phyloP scores from a whole-genome alignment of 306 rosid genomes.

The Quercus dentata region DNA sequence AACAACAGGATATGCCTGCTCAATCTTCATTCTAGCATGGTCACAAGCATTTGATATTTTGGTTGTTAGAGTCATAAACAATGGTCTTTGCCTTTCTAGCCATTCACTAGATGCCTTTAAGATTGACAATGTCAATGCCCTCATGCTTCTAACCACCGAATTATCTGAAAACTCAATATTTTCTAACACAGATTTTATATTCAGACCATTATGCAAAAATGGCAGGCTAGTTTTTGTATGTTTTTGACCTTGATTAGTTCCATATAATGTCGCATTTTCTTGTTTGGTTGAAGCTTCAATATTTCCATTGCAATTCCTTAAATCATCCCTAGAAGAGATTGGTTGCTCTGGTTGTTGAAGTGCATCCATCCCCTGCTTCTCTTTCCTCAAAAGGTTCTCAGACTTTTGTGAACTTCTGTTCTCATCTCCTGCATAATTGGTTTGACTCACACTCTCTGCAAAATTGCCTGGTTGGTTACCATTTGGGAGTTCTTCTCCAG shows the following conservation, averaged over 20 bases:
- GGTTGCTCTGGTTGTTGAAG: constrained; percentile 32
- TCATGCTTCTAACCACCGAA: constrained; percentile 43
- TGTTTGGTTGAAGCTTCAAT: constrained; percentile 34
- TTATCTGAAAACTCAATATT: constrained; percentile 53
- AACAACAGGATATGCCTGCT: constrained; percentile 68
- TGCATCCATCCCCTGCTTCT: constrained; percentile 49
- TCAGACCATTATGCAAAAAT: constrained; percentile 41
- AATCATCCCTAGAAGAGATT: constrained; percentile 30
- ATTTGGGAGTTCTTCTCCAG: constrained; percentile 53
- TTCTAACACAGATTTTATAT: constrained; percentile 42
- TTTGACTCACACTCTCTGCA: constrained; percentile 32
- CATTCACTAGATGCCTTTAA: constrained; percentile 51
- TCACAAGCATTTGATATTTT: constrained; percentile 28
- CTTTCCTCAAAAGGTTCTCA: constrained; percentile 43
- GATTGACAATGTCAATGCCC: constrained; percentile 39
- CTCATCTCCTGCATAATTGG: constrained; percentile 39
- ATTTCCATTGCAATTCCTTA: constrained; percentile 32
- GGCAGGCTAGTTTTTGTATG: constrained; percentile 37
- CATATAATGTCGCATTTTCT: constrained; percentile 33
- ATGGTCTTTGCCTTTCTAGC: constrained; percentile 56
- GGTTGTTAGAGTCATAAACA: constrained; percentile 36
- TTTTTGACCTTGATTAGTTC: constrained; percentile 33
- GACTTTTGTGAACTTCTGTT: constrained; percentile 27
- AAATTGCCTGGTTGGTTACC: constrained; percentile 31
- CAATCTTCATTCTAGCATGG: constrained; percentile 42